A percentile compares a stretch with the other conserved stretches of the same genome.
Evolutionary conservation across 2,329 filamentous ascomycete genomes (phyloP).

Genomic region (Aspergillus persii): DNA sequence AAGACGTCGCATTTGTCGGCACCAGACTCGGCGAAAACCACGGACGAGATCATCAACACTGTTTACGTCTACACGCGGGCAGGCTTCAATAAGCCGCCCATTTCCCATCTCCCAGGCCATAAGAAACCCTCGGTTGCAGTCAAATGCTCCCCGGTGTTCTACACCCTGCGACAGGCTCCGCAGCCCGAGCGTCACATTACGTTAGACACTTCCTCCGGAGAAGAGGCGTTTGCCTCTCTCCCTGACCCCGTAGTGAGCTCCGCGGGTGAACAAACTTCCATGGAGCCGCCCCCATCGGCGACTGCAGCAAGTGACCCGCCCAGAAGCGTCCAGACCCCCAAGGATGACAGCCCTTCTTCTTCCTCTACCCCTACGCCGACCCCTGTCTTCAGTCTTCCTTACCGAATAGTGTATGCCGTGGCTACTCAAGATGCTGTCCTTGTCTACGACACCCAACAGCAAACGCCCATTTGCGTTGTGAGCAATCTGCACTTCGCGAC

Average conservation of each 20-base stretch:
- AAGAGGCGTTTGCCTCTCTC: conserved; percentile 77
- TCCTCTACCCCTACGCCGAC: conserved; percentile 56
- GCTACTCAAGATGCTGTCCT: conserved; percentile 94
- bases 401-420: conserved; percentile 93
- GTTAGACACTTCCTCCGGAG: conserved; percentile 85
- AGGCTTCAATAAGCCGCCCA: conserved; percentile 92
- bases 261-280: conserved; percentile 51
- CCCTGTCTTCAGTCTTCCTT: conserved; percentile 76
- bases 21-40: conserved; percentile 66
- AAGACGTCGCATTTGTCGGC: conserved; percentile 71
- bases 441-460: conserved; percentile 95
- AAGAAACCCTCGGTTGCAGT: conserved; percentile 98
- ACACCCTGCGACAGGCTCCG: conserved; percentile 69
- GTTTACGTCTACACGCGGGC: conserved; percentile 98
- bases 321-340: conserved; percentile 55
- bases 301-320: conserved; percentile 49
- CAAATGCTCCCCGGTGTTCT: conserved; percentile 87
- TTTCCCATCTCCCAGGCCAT: conserved; percentile 91
- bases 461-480: conserved; percentile 87
- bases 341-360: conserved; percentile 48
- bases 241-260: conserved; percentile 72
- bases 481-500: conserved; percentile 97
- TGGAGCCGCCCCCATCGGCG: conserved; percentile 69
- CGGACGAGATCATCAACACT: conserved; percentile 89
- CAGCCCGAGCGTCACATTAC: conserved; percentile 83